Base-by-base conservation (phyloP, 1,139 yeast genomes). In the Hemisphaericaspora subhashii region DNA sequence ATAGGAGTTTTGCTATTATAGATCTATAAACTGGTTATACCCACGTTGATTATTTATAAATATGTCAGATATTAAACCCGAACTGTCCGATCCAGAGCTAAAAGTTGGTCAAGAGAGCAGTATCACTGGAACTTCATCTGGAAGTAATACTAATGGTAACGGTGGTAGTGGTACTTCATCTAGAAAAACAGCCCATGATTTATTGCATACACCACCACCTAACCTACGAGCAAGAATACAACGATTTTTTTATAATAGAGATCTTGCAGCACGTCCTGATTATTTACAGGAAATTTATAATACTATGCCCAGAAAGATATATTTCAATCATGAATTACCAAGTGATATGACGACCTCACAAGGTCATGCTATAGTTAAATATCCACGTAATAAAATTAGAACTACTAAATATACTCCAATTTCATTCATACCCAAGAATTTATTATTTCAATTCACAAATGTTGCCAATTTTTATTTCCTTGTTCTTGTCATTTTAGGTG, bases 321-420 rank as follows among this genome's bases (percentile, higher is more conserved):
- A 54, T 43, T 72, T 68, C 41, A 72, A 72, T 50, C 55, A 59
- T 27, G 62, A 55, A 3, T 47, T 69, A 30, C 75, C 76, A 0
- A 51, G 50, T 2, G 47, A 54, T 24, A 53, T 68, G 63, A 47
- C 36, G 33, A 58, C 59, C 31, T 45, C 50, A 3, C 72, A 80
- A 5, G 88, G 88, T 12, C 62, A 70, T 40, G 94, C 95, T 1
- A 52, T 67, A 5, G 54, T 64, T 9, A 48, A 55, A 11, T 92
- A 83, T 58, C 82, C 95, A 3, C 76, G 96, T 58, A 92, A 92
- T 67, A 92, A 92, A 62, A 88, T 92, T 53, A 83, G 97, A 67
- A 90, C 98, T 1, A 89, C 98, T 4, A 90, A 89, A 63, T 92
- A 92, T 62, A 90, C 98, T 8, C 96, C 97, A 5, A 57, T 92